Base-by-base conservation (phyloP, 257 asterid genomes). In the Solanum etuberosum region DNA sequence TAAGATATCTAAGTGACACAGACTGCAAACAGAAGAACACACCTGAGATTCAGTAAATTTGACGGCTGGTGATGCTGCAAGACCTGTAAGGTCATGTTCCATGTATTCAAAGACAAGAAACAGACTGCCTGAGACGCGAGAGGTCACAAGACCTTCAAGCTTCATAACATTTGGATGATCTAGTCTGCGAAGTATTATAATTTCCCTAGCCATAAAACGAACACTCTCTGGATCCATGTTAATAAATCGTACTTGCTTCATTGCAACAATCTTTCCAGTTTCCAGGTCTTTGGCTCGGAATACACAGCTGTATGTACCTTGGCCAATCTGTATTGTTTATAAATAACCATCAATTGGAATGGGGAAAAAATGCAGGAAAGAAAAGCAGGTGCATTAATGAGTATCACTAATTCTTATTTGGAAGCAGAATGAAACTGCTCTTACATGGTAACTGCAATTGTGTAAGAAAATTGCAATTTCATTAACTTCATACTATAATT, bases 161-260 rank as follows among this genome's bases (percentile, higher is more conserved):
- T 92, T 96, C 98, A 96, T 95, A 85, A 96, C 92, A 91, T 96
- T 95, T 82, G 94, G 98, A 88, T 96, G 99, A 88, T 95, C 98
- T 51, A 96, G 93, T 91, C 99, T 91, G 35, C 98, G 98, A 83
- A 96, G 90, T 88, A 96, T 89, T 88, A 94, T 93, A 88, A 96
- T 96, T 93, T 96, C 99, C 91, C 99, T 90, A 25, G 99, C 96
- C 99, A 96, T 96, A 90, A 96, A 96, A 37, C 97, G 98, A 37
- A 96, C 98, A 86, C 99, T 96, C 88, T 94, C 98, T 88, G 99
- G 99, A 89, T 96, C 99, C 99, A 95, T 93, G 92, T 95, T 96
- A 65, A 91, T 91, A 88, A 96, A 96, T 34, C 98, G 94, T 89
- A 96, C 98, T 90, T 96, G 95, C 90, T 96, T 96, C 86, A 96